phyloP scores from a whole-genome alignment of 2,329 filamentous ascomycete species.

The Colletotrichum sp. region DNA sequence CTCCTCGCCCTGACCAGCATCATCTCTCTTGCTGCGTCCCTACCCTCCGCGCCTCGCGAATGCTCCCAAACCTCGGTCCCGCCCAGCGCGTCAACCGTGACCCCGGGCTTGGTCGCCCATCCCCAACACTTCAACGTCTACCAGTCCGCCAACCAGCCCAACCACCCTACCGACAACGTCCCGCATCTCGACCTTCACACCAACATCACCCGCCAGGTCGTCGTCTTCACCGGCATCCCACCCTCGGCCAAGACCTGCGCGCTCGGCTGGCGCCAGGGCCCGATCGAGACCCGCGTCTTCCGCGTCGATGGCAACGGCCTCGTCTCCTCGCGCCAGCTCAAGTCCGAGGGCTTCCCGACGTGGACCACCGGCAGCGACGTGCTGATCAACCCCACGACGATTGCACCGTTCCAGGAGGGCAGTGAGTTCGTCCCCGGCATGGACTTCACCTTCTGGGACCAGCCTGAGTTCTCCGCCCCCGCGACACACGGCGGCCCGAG shows the following conservation, averaged over 20 bases:
- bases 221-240: slow-evolving; percentile 37
- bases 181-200: slow-evolving; percentile 27
- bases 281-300: slow-evolving; percentile 40
- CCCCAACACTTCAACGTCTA: slow-evolving; percentile 19
- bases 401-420: neutral
- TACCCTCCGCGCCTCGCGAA: neutral
- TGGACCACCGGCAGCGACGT: neutral
- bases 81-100: neutral
- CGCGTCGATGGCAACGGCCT: slow-evolving; percentile 35
- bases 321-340: slow-evolving; percentile 8
- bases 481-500: neutral
- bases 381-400: slow-evolving; percentile 6
- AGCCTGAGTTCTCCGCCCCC: neutral
- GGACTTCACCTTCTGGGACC: slow-evolving; percentile 10
- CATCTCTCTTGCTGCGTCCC: neutral
- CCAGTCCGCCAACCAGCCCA: neutral
- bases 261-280: slow-evolving; percentile 38
- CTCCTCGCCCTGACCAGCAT: neutral
- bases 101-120: neutral
- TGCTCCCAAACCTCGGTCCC: neutral
- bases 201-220: slow-evolving; percentile 30
- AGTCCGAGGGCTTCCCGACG: neutral
- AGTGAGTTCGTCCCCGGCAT: neutral
- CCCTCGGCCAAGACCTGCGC: slow-evolving; percentile 28
- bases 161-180: slow-evolving; percentile 11